A percentile compares a stretch with the other conserved stretches of the same genome.
These are phyloP conservation scores for Cladochytrium replicatum DNA, from an alignment of 192 early-diverging fungal species.

Conservation along the genomic window DNA sequence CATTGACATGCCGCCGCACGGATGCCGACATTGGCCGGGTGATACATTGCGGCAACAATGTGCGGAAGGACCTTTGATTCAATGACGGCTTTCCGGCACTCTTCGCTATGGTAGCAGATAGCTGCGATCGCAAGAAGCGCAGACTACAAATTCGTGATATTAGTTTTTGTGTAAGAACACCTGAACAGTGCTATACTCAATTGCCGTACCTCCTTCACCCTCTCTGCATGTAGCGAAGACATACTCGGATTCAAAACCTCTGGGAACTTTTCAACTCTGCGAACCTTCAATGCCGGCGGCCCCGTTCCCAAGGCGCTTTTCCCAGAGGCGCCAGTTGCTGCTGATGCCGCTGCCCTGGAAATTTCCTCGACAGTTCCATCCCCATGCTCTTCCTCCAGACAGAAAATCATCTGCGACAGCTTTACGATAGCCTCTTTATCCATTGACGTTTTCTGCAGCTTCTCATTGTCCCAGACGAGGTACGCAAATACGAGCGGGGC, in stretches of 20 bases:
- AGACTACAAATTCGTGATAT: conserved; percentile 38
- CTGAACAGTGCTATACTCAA: background rate
- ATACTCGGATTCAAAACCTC: background rate
- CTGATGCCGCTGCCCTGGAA: conserved; percentile 21
- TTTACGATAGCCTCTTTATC: conserved; percentile 64
- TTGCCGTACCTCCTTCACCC: conserved; percentile 50
- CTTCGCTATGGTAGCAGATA: conserved; percentile 58
- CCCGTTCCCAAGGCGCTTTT: too few relatives aligned
- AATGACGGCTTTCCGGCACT: conserved; percentile 64
- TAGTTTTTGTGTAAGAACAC: background rate
- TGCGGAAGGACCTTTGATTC: conserved; percentile 64
- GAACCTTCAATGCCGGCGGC: too few relatives aligned
- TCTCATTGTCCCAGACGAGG: conserved; percentile 59
- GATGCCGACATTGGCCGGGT: conserved; percentile 41
- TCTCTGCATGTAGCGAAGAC: conserved; percentile 38
- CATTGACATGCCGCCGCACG: conserved; percentile 73
- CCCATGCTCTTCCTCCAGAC: conserved; percentile 24
- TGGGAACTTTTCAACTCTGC: background rate
- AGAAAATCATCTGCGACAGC: conserved; percentile 45
- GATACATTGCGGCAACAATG: conserved; percentile 55
- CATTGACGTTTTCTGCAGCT: conserved; percentile 62
- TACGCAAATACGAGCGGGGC: conserved; percentile 59
- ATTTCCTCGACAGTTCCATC: conserved; percentile 13
- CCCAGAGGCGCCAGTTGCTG: conserved; percentile 5
- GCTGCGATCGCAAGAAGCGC: conserved; percentile 59